Evolutionary conservation across 768 basidiomycete species (phyloP), one percentile per base, ranked within the genome.

Genomic region (Chalciporus piperatus): DNA sequence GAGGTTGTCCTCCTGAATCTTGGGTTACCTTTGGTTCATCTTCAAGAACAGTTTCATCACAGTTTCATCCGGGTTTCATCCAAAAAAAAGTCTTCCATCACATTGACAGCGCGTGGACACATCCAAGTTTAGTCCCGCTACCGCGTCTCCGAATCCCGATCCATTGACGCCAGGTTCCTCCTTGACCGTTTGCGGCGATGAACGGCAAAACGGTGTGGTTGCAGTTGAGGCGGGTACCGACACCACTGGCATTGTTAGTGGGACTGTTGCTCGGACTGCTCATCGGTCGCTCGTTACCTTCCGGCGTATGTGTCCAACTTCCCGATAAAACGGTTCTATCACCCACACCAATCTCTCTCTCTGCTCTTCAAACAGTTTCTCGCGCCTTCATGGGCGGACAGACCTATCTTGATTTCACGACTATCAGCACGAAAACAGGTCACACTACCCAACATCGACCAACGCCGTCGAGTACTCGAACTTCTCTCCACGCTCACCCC

Each of bases 401-500:
- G 78, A 4, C 78, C 79, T 32, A 70, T 80, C 52, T 72, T 68
- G 39, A 64, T 66, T 7, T 72, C 75, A 3, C 77, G 78, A 63
- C 69, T 79, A 59, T 74, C 81, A 49, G 77, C 79, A 44, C 80
- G 79, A 27, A 82, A 86, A 50, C 79, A 82, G 14, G 76, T 91
- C 41, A 78, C 82, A 23, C 76, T 89, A 1, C 96, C 96, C 1
- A 90, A 89, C 0, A 67, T 86, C 12, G 84, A 87, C 41, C 93
- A 98, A 69, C 87, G 97, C 13, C 76, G 77, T 23, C 87, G 94
- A 20, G 84, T 98, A 12, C 80, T 98, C 32, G 84, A 92, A 50
- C 80, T 98, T 47, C 78, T 99, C 50, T 88, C 88, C 25, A 86
- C 87, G 4, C 81, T 99, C 42, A 84, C 92, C 0, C 84, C 93